Conservation (phyloP, 2,329 filamentous ascomycete species). For the Aspergillus sp. region DNA sequence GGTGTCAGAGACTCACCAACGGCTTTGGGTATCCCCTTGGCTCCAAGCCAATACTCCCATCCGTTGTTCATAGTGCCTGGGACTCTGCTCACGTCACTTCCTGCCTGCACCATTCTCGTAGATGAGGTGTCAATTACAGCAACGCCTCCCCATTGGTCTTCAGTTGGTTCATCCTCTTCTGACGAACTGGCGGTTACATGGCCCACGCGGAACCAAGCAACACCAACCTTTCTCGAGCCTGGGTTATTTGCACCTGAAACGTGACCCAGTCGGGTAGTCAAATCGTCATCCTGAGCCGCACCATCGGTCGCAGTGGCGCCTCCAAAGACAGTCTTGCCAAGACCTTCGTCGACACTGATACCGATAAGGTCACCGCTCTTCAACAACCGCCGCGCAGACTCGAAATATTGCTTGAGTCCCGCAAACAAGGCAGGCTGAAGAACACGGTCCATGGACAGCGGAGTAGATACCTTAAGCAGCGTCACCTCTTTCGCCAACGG, state of each 20-base stretch:
- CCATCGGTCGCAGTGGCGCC: constrained; percentile 48
- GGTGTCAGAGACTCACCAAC: constrained; percentile 25
- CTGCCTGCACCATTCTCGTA: constrained; percentile 86
- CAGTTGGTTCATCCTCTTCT: constrained; percentile 52
- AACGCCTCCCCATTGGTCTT: constrained; percentile 76
- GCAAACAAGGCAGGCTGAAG: constrained; percentile 81
- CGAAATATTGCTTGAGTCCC: constrained; percentile 82
- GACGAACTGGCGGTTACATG: constrained; percentile 53
- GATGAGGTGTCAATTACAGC: constrained; percentile 78
- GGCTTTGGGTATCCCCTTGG: constrained; percentile 56
- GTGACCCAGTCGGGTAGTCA: constrained; percentile 38
- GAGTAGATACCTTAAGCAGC: constrained; percentile 80
- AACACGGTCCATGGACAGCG: constrained; percentile 74
- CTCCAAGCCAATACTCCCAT: constrained; percentile 86
- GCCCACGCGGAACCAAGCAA: constrained; percentile 90
- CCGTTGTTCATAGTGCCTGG: constrained; percentile 68
- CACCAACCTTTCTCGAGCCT: constrained; percentile 46
- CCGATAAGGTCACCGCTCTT: constrained; percentile 83
- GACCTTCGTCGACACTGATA: constrained; percentile 76
- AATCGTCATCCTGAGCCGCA: constrained; percentile 65
- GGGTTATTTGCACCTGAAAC: constrained; percentile 16
- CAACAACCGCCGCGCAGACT: constrained; percentile 71
- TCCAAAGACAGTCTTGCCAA: constrained; percentile 77
- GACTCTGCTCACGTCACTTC: constrained; percentile 73
- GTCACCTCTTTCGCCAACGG: constrained; percentile 71